Conservation (phyloP, 371 early-diverging fungal species). For the Encephalitozoon cuniculi region DNA sequence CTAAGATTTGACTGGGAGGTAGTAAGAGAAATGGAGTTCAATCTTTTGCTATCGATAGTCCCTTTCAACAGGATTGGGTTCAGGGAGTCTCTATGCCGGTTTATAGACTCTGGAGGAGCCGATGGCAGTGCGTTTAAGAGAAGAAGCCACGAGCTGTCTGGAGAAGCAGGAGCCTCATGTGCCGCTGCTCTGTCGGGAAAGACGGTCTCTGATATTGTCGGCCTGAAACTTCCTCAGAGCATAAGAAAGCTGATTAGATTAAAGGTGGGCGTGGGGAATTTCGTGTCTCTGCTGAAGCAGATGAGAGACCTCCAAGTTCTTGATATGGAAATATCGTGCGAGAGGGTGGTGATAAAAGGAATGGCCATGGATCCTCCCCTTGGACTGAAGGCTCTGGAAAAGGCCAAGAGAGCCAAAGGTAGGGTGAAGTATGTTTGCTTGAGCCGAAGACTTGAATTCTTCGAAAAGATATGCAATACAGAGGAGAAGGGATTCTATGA, state of each 20-base stretch:
- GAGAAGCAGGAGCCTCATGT: background rate
- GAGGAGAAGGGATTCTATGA: constrained; percentile 22
- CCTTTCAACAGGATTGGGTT: constrained; percentile 12
- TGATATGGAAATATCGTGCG: background rate
- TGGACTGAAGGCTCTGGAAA: background rate
- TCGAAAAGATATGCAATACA: background rate
- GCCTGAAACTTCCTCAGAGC: background rate
- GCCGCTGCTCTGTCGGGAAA: background rate
- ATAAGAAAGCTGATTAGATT: background rate
- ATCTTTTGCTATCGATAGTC: constrained; percentile 16
- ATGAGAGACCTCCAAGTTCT: background rate
- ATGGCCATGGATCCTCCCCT: background rate
- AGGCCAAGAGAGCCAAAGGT: background rate
- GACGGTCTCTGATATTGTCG: background rate
- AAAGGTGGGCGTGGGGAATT: background rate
- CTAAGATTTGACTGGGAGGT: constrained; percentile 12
- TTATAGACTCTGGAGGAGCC: background rate
- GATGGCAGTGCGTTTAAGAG: background rate
- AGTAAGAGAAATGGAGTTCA: constrained; percentile 15
- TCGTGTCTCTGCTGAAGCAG: background rate
- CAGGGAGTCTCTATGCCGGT: background rate
- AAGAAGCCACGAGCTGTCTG: background rate
- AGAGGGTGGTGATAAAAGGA: background rate
- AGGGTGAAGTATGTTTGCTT: background rate
- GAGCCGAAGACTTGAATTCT: background rate